Conservation (phyloP, 805 yeast species). For the Ogataea nonfermentans region DNA sequence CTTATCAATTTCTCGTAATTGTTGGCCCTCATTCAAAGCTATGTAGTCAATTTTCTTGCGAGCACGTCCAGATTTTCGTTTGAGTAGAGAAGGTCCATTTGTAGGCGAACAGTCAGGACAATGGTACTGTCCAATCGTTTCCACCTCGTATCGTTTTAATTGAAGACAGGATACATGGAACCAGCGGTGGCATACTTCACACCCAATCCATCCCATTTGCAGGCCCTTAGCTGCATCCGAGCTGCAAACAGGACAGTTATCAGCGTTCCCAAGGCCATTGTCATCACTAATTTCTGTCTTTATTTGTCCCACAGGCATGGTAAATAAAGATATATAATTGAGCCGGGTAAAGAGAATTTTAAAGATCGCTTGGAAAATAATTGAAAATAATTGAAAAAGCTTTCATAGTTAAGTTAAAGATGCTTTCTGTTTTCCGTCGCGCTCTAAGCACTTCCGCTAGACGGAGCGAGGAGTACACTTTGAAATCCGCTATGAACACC, state of each 20-base stretch:
- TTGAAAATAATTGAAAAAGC: constrained; percentile 3
- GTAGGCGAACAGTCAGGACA: constrained; percentile 46
- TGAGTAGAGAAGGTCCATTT: constrained; percentile 50
- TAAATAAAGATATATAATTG: neutral
- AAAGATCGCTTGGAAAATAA: neutral
- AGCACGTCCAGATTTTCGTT: constrained; percentile 55
- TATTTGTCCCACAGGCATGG: neutral
- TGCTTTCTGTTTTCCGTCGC: constrained; percentile 10
- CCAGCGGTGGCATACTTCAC: constrained; percentile 56
- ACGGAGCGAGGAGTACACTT: constrained; percentile 12
- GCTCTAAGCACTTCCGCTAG: constrained; percentile 11
- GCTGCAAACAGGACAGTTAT: constrained; percentile 24
- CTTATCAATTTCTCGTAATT: constrained; percentile 46
- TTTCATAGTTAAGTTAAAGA: neutral
- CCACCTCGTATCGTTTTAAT: constrained; percentile 37
- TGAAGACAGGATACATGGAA: constrained; percentile 50
- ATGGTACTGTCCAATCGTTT: constrained; percentile 47
- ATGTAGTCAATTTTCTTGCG: constrained; percentile 66
- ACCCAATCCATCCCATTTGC: constrained; percentile 47
- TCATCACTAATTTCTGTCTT: neutral
- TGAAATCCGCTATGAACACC: constrained; percentile 22
- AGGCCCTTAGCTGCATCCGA: constrained; percentile 10
- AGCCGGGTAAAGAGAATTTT: constrained; percentile 8
- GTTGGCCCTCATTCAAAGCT: constrained; percentile 74
- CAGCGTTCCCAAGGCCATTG: constrained; percentile 1